These are phyloP conservation scores for Backusella parvicylindrica DNA, from an alignment of 192 early-diverging fungal genomes.

Conservation along the genomic window DNA sequence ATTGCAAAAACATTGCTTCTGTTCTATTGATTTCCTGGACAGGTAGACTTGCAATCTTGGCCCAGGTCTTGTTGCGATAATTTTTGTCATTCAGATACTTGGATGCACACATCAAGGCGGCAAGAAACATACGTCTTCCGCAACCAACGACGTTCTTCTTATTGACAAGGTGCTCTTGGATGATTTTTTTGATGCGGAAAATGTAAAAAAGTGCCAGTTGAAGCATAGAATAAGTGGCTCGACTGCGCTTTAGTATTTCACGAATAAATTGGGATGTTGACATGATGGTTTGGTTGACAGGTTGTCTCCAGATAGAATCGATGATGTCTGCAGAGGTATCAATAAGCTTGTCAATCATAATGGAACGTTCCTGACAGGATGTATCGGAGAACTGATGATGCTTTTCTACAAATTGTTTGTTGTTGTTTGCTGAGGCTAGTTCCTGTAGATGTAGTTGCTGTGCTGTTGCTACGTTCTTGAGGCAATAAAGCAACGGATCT, in stretches of 20 bases:
- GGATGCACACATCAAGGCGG: slow-evolving; percentile 79
- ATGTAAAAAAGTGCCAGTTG: slow-evolving; percentile 68
- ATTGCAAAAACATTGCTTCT: slow-evolving; percentile 74
- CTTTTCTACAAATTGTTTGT: slow-evolving; percentile 5
- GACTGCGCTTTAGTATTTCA: slow-evolving; percentile 63
- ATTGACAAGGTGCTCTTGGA: slow-evolving; percentile 21
- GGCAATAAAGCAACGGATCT: not conserved
- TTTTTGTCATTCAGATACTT: slow-evolving; percentile 85
- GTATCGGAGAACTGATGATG: slow-evolving; percentile 6
- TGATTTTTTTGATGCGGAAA: slow-evolving; percentile 46
- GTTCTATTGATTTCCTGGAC: slow-evolving; percentile 75
- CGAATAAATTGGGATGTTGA: slow-evolving; percentile 57
- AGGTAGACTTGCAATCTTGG: slow-evolving; percentile 79
- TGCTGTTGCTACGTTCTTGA: not conserved
- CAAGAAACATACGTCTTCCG: slow-evolving; percentile 78
- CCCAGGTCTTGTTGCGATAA: slow-evolving; percentile 85
- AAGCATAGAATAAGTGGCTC: slow-evolving; percentile 66
- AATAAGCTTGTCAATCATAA: slow-evolving; percentile 21
- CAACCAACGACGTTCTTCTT: slow-evolving; percentile 44
- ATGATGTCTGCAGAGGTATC: slow-evolving; percentile 25
- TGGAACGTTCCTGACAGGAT: not conserved
- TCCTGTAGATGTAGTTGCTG: not conserved
- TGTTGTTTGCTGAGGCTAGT: not conserved
- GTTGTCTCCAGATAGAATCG: slow-evolving; percentile 17
- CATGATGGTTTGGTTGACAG: slow-evolving; percentile 28